phyloP scores from a whole-genome alignment of 1,284 basidiomycete species.

The Chalciporus sp. region DNA sequence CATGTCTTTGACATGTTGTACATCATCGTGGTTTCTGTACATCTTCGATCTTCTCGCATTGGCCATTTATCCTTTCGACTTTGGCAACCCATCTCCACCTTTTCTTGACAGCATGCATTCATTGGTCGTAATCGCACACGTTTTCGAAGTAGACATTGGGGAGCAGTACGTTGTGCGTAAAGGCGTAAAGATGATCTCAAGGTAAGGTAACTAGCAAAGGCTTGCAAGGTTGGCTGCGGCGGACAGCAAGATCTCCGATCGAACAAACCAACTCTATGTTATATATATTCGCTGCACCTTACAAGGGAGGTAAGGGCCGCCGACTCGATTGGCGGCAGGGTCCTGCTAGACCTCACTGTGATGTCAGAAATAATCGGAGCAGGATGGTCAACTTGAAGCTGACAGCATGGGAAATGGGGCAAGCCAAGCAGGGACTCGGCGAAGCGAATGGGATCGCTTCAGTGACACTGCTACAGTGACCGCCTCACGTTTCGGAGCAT shows the following conservation, averaged over 20 bases:
- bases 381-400: background rate
- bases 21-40: slow-evolving; percentile 20
- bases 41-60: slow-evolving; percentile 32
- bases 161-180: slow-evolving; percentile 7
- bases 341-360: background rate
- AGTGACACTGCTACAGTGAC: background rate
- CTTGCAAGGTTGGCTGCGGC: background rate
- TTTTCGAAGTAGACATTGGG: slow-evolving; percentile 9
- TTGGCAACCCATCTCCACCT: slow-evolving; percentile 8
- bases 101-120: slow-evolving; percentile 17
- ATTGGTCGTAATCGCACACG: slow-evolving; percentile 23
- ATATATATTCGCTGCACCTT: background rate
- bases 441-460: background rate
- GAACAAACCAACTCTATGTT: background rate
- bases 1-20: slow-evolving; percentile 15
- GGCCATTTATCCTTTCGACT: slow-evolving; percentile 27
- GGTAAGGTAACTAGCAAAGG: background rate
- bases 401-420: background rate
- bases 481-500: background rate
- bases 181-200: background rate
- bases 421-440: background rate
- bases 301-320: background rate
- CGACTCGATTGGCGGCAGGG: background rate
- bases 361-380: background rate
- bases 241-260: background rate